phyloP scores from a whole-genome alignment of 2,329 filamentous ascomycete genomes.

The Helicocarpus griseus region DNA sequence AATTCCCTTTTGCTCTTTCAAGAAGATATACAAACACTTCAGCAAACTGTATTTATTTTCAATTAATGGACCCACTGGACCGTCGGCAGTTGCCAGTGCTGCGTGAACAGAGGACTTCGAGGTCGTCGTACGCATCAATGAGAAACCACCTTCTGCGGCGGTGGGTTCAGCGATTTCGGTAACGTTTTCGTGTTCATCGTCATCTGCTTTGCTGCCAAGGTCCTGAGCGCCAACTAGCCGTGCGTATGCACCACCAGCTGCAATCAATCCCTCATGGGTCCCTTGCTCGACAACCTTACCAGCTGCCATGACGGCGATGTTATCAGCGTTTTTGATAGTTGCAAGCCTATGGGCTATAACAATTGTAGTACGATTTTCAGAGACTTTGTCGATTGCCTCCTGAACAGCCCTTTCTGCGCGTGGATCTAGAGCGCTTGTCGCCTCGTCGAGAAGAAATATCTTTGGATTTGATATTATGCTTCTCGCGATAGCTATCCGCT shows the following conservation, averaged over 20 bases:
- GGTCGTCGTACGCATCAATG: constrained; percentile 2
- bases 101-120: constrained; percentile 4
- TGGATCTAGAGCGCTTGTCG: constrained; percentile 76
- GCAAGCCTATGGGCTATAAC: constrained; percentile 80
- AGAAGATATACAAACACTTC: constrained; percentile 2
- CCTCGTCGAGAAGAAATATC: constrained; percentile 77
- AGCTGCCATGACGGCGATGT: constrained; percentile 76
- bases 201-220: constrained; percentile 9
- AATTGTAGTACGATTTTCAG: constrained; percentile 71
- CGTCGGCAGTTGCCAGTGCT: not conserved
- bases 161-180: constrained; percentile 13
- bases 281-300: constrained; percentile 82
- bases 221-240: constrained; percentile 61
- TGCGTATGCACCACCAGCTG: constrained; percentile 59
- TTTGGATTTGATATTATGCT: constrained; percentile 77
- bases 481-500: constrained; percentile 78
- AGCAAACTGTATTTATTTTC: not conserved
- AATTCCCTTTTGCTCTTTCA: constrained; percentile 3
- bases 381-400: constrained; percentile 69
- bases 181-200: constrained; percentile 25
- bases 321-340: constrained; percentile 78
- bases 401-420: constrained; percentile 81
- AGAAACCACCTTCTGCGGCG: not conserved
- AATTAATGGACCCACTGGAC: not conserved
- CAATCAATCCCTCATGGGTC: constrained; percentile 64